These are phyloP conservation scores for Medicago arabica DNA, from an alignment of 306 rosid genomes.

Conservation along the genomic window DNA sequence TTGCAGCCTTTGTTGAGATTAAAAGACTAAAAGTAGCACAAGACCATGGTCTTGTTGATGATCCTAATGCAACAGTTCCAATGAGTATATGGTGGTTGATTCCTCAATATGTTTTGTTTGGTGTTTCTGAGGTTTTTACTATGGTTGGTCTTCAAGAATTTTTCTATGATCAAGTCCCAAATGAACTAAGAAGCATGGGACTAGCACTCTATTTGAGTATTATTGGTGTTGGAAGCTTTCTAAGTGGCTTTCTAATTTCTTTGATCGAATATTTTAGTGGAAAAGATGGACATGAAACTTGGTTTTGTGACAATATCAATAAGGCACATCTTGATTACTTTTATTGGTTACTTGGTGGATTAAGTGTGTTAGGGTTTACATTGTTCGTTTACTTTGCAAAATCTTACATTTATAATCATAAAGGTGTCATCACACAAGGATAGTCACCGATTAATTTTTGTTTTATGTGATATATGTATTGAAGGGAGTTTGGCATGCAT, in stretches of 20 bases:
- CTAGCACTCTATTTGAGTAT: background rate
- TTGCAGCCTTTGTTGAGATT: constrained; percentile 68
- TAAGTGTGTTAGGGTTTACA: background rate
- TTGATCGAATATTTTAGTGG: background rate
- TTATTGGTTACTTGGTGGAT: background rate
- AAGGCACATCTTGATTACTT: constrained; percentile 7
- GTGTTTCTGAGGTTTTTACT: background rate
- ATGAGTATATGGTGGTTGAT: constrained; percentile 81
- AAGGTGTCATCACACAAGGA: constrained; percentile 6
- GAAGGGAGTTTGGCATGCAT: too few species aligned
- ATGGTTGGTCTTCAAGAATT: background rate
- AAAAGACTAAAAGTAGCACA: constrained; percentile 63
- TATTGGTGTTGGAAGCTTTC: constrained; percentile 6
- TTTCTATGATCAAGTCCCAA: background rate
- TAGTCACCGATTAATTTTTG: too few species aligned
- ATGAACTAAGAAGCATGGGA: constrained; percentile 3
- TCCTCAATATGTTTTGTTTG: constrained; percentile 59
- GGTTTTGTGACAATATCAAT: background rate
- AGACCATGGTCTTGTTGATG: constrained; percentile 61
- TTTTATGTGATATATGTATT: too few species aligned
- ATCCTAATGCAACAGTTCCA: constrained; percentile 59
- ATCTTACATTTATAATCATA: background rate
- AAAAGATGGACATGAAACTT: background rate
- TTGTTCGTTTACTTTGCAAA: background rate
- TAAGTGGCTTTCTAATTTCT: background rate